Evolutionary conservation across 2,329 filamentous ascomycete genomes (phyloP), one percentile per base, ranked within the genome.

Genomic region (Helminthosporium solani): DNA sequence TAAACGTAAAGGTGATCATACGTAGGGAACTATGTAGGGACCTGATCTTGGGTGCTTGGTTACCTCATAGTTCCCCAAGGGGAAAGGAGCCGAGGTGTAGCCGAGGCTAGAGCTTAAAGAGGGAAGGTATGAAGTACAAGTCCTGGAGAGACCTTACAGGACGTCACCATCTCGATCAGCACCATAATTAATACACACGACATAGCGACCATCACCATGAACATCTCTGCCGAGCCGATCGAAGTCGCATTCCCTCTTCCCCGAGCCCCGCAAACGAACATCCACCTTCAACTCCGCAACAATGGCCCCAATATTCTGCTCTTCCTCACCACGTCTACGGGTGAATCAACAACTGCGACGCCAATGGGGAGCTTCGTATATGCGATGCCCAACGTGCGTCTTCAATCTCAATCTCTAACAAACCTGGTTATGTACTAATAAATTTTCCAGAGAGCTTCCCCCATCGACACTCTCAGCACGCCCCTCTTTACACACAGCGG

Each of bases 351-450:
- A 20, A 40, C 60, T 7, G 49, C 62, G 6, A 40, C 72, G 2
- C 57, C 70, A 1, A 79, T 97, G 71, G 92, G 94, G 2, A 96
- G 90, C 40, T 92, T 97, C 64, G 88, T 97, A 36, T 97, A 96
- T 67, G 88, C 91, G 2, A 82, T 99, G 68, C 92, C 94, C 14
- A 87, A 96, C 73, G 94, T 96, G 75, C 60, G 76, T 66, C 7
- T n/a, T 16, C 14, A 11, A 25, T 9, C 23, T 25, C 5, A 7
- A 14, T 58, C 49, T 12, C 12, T 25, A 30, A 42, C 50, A 31
- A 54, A 28, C 4, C 8, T 33, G 18, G 30, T 18, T 19, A 11
- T n/a, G 16, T 31, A 28, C 60, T 60, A 42, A 59, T 12, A 1
- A 5, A 23, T 3, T 30, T 7, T 40, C 2, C 30, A 75, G 74